These are phyloP conservation scores for Sistotremastrum suecicum DNA, from an alignment of 768 basidiomycete genomes.

Conservation along the genomic window DNA sequence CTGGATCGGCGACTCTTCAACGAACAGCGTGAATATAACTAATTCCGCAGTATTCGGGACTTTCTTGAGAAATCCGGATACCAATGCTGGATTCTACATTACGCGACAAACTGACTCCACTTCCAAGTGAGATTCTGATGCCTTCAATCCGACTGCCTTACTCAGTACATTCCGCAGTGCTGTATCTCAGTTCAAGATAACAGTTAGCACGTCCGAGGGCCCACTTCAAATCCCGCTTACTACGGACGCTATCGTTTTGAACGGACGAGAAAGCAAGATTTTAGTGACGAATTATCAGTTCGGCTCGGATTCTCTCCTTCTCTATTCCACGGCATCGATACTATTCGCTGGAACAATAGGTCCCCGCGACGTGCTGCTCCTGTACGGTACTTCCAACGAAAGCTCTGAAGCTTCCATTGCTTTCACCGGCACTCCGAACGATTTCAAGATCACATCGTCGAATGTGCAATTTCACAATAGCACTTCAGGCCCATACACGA, in stretches of 20 bases:
- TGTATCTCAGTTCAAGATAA: constrained; percentile 42
- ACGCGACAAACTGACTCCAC: constrained; percentile 53
- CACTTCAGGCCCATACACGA: constrained; percentile 15
- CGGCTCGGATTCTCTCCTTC: constrained; percentile 37
- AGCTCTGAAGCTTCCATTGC: constrained; percentile 41
- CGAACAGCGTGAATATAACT: constrained; percentile 27
- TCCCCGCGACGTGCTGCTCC: constrained; percentile 45
- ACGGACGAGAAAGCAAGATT: constrained; percentile 62
- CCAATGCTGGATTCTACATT: constrained; percentile 51
- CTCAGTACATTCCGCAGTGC: constrained; percentile 20
- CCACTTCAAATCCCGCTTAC: constrained; percentile 42
- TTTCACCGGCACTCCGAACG: constrained; percentile 12
- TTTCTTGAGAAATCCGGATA: constrained; percentile 54
- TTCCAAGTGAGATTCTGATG: constrained; percentile 34
- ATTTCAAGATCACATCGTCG: background rate
- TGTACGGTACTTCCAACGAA: constrained; percentile 34
- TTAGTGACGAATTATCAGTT: constrained; percentile 61
- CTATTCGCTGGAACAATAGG: constrained; percentile 54
- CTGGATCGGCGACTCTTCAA: constrained; percentile 49
- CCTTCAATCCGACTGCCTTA: constrained; percentile 1
- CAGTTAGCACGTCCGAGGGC: constrained; percentile 38
- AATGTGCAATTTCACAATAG: constrained; percentile 18
- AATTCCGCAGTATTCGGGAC: constrained; percentile 44
- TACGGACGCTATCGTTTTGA: constrained; percentile 38
- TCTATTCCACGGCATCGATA: constrained; percentile 63